Evolutionary conservation across 768 basidiomycete species (phyloP).

Genomic region (Leucocoprinus sp.): DNA sequence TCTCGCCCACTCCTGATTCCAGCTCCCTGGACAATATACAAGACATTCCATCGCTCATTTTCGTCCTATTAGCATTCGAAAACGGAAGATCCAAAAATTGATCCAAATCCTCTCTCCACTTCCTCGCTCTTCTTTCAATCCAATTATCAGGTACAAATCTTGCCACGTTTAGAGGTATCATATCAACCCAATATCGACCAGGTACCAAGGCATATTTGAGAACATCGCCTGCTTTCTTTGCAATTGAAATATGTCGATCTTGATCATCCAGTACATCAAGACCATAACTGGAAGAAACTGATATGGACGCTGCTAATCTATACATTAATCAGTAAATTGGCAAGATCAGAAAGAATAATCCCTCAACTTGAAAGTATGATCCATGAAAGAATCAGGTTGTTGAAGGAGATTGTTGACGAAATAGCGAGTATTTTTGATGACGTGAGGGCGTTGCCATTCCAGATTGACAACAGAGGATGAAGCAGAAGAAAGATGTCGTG

Average conservation of each 20-base stretch:
- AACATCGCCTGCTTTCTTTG: slow-evolving; percentile 41
- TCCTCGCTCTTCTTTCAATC: slow-evolving; percentile 24
- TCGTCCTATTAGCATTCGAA: not conserved
- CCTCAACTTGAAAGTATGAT: not conserved
- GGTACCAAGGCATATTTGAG: slow-evolving; percentile 41
- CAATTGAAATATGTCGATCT: slow-evolving; percentile 38
- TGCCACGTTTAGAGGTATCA: slow-evolving; percentile 37
- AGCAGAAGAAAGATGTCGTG: not conserved
- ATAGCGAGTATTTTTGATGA: not conserved
- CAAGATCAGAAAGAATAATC: not conserved
- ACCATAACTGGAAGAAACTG: slow-evolving; percentile 29
- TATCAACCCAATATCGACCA: slow-evolving; percentile 43
- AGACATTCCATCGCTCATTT: too few relatives aligned
- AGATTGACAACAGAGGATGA: not conserved
- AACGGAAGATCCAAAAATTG: not conserved
- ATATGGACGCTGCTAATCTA: not conserved
- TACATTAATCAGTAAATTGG: not conserved
- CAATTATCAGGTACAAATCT: slow-evolving; percentile 25
- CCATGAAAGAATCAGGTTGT: not conserved
- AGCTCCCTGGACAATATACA: too few relatives aligned
- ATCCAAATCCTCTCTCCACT: slow-evolving; percentile 25
- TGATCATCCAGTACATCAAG: slow-evolving; percentile 31
- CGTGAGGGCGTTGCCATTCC: not conserved
- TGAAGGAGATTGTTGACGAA: not conserved
- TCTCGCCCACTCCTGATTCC: too few relatives aligned